Evolutionary conservation across 495 filamentous ascomycete species (phyloP), one percentile per base, ranked within the genome.

Genomic region (Talaromyces liani): DNA sequence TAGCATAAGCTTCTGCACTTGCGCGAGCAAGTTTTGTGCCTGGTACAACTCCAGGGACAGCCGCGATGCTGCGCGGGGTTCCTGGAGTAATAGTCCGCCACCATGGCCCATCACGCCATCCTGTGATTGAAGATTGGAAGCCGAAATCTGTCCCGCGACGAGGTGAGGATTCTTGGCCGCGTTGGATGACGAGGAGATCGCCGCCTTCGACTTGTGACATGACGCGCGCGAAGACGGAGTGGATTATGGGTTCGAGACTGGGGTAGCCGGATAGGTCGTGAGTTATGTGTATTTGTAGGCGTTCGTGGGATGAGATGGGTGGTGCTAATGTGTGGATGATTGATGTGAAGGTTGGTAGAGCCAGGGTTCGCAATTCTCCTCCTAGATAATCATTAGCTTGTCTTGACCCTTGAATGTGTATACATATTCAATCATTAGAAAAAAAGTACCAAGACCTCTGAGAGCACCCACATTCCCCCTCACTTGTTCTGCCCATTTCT

Each of bases 191-290:
- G 39, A 98, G 79, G n/a, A 99, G 85, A 71, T 98, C 94, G 24
- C 94, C 94, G 62, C 94, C 94, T 76, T 99, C 94, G 61, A 99
- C 94, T 75, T 99, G 94, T 33, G 93, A 82, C 94, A 99, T 99
- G 53, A 99, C 93, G 59, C 92, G 88, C 61, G 90, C 92, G 80
- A 99, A 99, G 66, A 94, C 92, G 34, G 83, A 82, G 75, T 97
- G 93, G 70, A 98, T 91, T 29, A 97, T 84, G 10, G 93, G 92
- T 73, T 98, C 93, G 64, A 99, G 86, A 45, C 90, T 92, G 8
- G 95, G 94, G 74, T 99, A 99, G 61, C 90, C 91, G 57, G 91
- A 86, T 20, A 98, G 83, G 71, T 97, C 92, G 78, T 98, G 95
- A 20, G 95, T 97, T 63, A 95, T 91, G 80, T 99, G 94, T 72